Evolutionary conservation across 805 yeast genomes (phyloP), one percentile per base, ranked within the genome.

Genomic region (Candida fluviatilis): DNA sequence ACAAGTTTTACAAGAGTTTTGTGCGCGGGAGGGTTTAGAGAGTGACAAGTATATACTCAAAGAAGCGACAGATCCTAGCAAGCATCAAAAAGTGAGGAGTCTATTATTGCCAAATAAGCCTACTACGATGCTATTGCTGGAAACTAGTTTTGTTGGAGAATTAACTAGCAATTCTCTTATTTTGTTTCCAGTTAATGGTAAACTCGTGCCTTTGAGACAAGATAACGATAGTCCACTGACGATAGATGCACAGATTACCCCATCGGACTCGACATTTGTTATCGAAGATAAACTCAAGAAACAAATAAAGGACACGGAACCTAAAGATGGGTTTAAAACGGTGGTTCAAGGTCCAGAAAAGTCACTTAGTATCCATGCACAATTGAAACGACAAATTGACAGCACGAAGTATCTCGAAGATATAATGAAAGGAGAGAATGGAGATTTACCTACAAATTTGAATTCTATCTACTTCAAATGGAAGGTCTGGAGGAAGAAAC

Each of bases 401-500:
- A 44, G 54, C 24, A 50, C 53, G 35, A 54, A 54, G 38, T 57
- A 57, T 33, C 54, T 62, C 18, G 60, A 60, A 39, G 62, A 58
- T 36, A 58, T 63, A 14, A 48, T 61, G 35, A 47, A 46, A 5
- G 63, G 60, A 2, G 52, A 50, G 38, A 52, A 49, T 33, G 51
- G 58, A 11, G 56, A 48, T 33, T 46, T 66, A 2, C 70, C 72
- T 1, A 48, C 60, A 12, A 64, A 56, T 28, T 47, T 65, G 26
- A 68, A 64, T 40, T 73, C 82, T 3, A 78, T 87, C 4, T 88
- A 88, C 54, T 82, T 82, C 54, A 84, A 84, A 51, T 91, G 89
- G 76, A 81, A 78, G 13, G 95, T 91, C 0, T 86, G 88, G 85
- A 73, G 97, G 51, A 77, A 93, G 42, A 91, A 90, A 50, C 90